Conservation (phyloP, 306 rosid species). For the Heteromeles arbutifolia region DNA sequence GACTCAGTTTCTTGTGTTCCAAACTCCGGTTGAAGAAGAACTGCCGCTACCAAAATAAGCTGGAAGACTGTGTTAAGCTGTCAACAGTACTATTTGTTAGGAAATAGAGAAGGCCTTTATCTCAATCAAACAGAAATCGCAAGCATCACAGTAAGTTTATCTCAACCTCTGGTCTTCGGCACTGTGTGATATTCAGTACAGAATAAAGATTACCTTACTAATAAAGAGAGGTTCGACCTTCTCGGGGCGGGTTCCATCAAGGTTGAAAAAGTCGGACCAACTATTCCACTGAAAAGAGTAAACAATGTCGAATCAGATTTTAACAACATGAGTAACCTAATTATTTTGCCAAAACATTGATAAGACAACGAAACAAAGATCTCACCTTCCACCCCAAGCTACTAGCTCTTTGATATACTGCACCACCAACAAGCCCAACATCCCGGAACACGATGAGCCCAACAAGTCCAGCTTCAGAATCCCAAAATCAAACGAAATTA, state of each 20-base stretch:
- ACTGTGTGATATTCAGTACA: not conserved
- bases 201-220: conserved; percentile 64
- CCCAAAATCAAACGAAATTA: conserved; percentile 14
- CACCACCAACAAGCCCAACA: conserved; percentile 73
- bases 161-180: not conserved
- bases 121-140: not conserved
- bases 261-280: conserved; percentile 70
- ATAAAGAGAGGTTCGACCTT: conserved; percentile 85
- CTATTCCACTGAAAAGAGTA: conserved; percentile 64
- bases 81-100: conserved; percentile 9
- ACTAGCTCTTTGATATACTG: conserved; percentile 65
- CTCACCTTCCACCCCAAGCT: conserved; percentile 84
- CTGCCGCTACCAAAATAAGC: conserved; percentile 69
- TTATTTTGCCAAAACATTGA: not conserved
- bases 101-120: not conserved
- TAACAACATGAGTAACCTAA: not conserved
- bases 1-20: conserved; percentile 66
- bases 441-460: conserved; percentile 82
- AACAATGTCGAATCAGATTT: conserved; percentile 4
- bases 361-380: not conserved
- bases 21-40: conserved; percentile 85
- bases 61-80: conserved; percentile 96
- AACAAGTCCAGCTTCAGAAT: conserved; percentile 78
- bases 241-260: conserved; percentile 58
- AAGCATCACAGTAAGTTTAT: not conserved